Percentiles rank a stretch among this genome's conserved stretches.
phyloP scores from a whole-genome alignment of 352 stramenopile genomes.

The Phytophthora europaea region DNA sequence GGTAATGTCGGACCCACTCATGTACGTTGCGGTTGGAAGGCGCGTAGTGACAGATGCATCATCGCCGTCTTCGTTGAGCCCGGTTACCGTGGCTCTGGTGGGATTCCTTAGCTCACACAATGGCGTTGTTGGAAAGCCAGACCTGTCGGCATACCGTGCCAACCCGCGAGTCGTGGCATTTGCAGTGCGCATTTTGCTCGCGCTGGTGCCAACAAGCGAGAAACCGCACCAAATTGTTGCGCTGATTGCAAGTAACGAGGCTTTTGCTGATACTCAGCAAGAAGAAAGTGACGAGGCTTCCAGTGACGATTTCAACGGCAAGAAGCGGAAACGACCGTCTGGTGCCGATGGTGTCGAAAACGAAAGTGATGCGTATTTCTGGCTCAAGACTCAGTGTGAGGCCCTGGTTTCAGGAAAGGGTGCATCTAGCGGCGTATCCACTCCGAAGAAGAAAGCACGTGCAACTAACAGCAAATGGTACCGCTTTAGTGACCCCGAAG shows the following conservation, averaged over 20 bases:
- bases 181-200: slow-evolving; percentile 52
- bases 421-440: not conserved
- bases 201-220: slow-evolving; percentile 43
- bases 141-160: slow-evolving; percentile 32
- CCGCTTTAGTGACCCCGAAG: slow-evolving; percentile 25
- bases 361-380: slow-evolving; percentile 48
- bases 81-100: slow-evolving; percentile 61
- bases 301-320: slow-evolving; percentile 18
- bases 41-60: slow-evolving; percentile 22
- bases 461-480: slow-evolving; percentile 35
- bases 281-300: slow-evolving; percentile 11
- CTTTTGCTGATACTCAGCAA: slow-evolving; percentile 17
- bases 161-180: slow-evolving; percentile 48
- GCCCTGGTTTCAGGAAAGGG: slow-evolving; percentile 23
- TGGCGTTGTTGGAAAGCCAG: slow-evolving; percentile 6
- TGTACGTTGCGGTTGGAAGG: slow-evolving; percentile 48
- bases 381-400: slow-evolving; percentile 47
- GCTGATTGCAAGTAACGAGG: slow-evolving; percentile 48
- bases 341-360: slow-evolving; percentile 3
- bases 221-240: slow-evolving; percentile 49
- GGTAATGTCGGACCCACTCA: slow-evolving; percentile 60
- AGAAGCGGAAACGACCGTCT: slow-evolving; percentile 36
- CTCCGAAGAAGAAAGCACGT: slow-evolving; percentile 31
- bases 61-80: slow-evolving; percentile 42
- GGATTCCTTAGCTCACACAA: slow-evolving; percentile 47